These are phyloP conservation scores for Phylloporus sp. DNA, from an alignment of 768 basidiomycete genomes.

Conservation along the genomic window DNA sequence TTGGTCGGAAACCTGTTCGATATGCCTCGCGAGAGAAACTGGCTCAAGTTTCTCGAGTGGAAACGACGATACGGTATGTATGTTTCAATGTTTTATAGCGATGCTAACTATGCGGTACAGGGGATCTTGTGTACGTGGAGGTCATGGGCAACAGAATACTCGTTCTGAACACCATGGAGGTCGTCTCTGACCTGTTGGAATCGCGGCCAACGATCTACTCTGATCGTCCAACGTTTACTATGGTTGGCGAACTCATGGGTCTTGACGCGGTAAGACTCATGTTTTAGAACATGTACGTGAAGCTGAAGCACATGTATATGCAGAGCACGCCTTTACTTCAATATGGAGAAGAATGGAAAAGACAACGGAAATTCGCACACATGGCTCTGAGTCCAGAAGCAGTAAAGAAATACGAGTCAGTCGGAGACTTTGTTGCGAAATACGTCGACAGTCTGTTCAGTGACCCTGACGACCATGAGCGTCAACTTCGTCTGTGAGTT, in stretches of 20 bases:
- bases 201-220: conserved; percentile 28
- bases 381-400: conserved; percentile 27
- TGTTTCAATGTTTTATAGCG: background rate
- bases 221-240: conserved; percentile 31
- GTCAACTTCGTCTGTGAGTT: conserved; percentile 21
- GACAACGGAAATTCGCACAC: conserved; percentile 29
- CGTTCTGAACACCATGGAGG: conserved; percentile 27
- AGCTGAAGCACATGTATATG: background rate
- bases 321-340: conserved; percentile 24
- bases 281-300: background rate
- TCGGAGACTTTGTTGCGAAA: conserved; percentile 30
- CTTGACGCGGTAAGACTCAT: conserved; percentile 17
- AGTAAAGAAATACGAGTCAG: conserved; percentile 28
- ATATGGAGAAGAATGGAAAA: conserved; percentile 19
- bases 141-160: conserved; percentile 27
- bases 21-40: conserved; percentile 3
- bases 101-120: conserved; percentile 7
- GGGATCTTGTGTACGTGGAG: conserved; percentile 29
- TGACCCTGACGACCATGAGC: conserved; percentile 15
- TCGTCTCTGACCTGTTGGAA: conserved; percentile 29
- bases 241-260: conserved; percentile 36
- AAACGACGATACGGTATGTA: conserved; percentile 6
- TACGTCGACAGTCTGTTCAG: conserved; percentile 20
- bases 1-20: conserved; percentile 8
- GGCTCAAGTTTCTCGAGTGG: conserved; percentile 11